A percentile compares a stretch with the other conserved stretches of the same genome.
Conservation (phyloP, 169 alveolate genomes). For the Neospora caninum region DNA sequence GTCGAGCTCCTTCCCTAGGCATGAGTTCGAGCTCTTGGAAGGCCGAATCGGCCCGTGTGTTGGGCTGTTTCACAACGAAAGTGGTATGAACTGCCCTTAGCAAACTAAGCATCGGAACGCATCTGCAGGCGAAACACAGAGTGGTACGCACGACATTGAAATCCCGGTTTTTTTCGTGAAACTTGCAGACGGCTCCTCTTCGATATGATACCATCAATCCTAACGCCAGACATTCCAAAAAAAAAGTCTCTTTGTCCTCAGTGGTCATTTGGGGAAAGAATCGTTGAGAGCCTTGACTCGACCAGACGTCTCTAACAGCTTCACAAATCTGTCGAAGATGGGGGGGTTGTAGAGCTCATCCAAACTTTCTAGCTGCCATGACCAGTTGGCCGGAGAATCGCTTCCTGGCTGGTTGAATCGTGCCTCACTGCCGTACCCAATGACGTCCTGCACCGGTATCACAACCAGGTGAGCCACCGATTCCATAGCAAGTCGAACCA, state of each 20-base stretch:
- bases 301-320: conserved; percentile 24
- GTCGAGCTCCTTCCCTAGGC: too few species aligned
- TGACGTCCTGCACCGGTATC: conserved; percentile 60
- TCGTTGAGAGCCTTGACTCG: conserved; percentile 30
- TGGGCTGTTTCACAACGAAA: too few species aligned
- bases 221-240: too few species aligned
- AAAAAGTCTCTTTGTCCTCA: neutral
- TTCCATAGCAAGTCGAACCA: conserved; percentile 53
- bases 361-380: conserved; percentile 63
- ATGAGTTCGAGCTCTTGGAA: too few species aligned
- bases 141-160: too few species aligned
- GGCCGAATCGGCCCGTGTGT: too few species aligned
- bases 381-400: conserved; percentile 58
- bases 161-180: too few species aligned
- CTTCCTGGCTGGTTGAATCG: conserved; percentile 65
- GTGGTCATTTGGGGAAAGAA: neutral
- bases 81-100: too few species aligned
- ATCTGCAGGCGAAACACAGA: too few species aligned
- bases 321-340: neutral
- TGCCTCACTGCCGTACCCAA: conserved; percentile 53
- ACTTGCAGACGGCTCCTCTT: too few species aligned
- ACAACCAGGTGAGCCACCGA: conserved; percentile 60
- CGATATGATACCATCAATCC: too few species aligned
- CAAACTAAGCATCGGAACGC: too few species aligned
- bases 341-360: conserved; percentile 35